phyloP scores from a whole-genome alignment of 805 yeast species.

The Dipodascopsis uninucleata region DNA sequence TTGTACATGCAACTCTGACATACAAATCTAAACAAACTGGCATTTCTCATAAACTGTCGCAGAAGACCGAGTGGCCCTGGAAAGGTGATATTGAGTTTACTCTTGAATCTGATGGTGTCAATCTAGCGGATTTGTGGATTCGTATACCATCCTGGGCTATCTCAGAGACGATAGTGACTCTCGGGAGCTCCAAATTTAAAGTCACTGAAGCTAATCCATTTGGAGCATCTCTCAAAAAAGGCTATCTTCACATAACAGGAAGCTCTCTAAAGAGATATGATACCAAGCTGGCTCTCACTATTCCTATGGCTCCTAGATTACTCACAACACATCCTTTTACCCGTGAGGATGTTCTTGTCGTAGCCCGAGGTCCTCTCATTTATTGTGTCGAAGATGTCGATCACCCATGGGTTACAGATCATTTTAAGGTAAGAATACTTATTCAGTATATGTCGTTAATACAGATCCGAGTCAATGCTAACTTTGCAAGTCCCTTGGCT shows the following conservation, averaged over 20 bases:
- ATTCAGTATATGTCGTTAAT: too few relatives aligned
- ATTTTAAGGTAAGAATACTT: too few relatives aligned
- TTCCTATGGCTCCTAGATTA: neutral
- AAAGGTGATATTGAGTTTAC: neutral
- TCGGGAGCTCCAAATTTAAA: too few relatives aligned
- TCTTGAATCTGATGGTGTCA: neutral
- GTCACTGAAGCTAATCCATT: too few relatives aligned
- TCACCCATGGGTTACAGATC: neutral
- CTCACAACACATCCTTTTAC: neutral
- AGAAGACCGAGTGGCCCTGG: neutral
- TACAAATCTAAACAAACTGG: too few relatives aligned
- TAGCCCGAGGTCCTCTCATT: neutral
- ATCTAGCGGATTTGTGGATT: neutral
- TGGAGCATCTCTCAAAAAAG: too few relatives aligned
- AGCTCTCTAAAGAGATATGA: too few relatives aligned
- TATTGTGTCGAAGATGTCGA: conserved; percentile 1
- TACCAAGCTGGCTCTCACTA: neutral
- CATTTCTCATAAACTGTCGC: neutral
- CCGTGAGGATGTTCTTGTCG: neutral
- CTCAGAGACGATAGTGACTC: too few relatives aligned
- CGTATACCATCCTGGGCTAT: neutral
- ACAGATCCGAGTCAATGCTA: too few relatives aligned
- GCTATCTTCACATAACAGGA: too few relatives aligned
- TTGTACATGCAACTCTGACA: neutral
- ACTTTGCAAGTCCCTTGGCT: too few relatives aligned